These are phyloP conservation scores for Citrus mangshanensis DNA, from an alignment of 345 rosid genomes.

Conservation along the genomic window DNA sequence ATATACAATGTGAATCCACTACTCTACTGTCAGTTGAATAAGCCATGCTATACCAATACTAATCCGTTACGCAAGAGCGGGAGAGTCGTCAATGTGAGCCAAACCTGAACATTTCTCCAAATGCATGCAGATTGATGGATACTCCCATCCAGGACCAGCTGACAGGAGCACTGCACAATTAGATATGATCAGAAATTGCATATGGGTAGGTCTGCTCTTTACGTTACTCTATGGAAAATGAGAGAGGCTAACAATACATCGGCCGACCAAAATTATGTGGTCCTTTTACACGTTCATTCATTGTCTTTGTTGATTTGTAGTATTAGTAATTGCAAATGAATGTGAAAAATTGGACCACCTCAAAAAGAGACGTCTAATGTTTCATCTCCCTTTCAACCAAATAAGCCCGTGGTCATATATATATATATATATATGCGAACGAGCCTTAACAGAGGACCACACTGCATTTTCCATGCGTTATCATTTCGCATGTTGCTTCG, in stretches of 20 bases:
- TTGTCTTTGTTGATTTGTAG: neutral
- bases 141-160: neutral
- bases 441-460: conserved; percentile 24
- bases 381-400: conserved; percentile 27
- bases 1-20: neutral
- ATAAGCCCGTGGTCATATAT: conserved; percentile 5
- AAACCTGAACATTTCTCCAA: neutral
- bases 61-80: neutral
- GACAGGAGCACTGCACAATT: neutral
- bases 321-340: neutral
- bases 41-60: neutral
- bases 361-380: conserved; percentile 16
- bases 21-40: neutral
- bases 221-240: neutral
- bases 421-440: neutral
- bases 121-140: neutral
- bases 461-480: conserved; percentile 25
- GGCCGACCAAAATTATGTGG: conserved; percentile 7
- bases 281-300: neutral
- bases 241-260: conserved; percentile 15
- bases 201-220: neutral
- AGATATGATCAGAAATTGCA: neutral
- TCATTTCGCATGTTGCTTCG: conserved; percentile 25
- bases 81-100: neutral
- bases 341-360: conserved; percentile 20